Evolutionary conservation across 1,284 basidiomycete genomes (phyloP), one percentile per base, ranked within the genome.

Genomic region (Tremellales sp.): DNA sequence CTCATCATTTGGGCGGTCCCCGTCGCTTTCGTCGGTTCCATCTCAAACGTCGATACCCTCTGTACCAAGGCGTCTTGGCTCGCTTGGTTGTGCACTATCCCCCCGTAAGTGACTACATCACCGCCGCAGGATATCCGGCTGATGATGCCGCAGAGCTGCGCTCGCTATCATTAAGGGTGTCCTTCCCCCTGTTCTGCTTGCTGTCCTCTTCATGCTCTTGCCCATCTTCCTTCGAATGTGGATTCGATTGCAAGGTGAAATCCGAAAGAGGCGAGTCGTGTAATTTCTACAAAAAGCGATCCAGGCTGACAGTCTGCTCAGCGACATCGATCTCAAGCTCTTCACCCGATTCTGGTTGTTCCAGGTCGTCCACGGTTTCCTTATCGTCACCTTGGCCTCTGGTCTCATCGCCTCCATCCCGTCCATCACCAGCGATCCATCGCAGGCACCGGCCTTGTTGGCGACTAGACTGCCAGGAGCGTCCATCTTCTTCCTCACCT

Each of bases 401-500:
- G 92, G 92, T 51, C 79, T 95, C 48, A 78, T 89, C 47, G 77
- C 81, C 2, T 78, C 88, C 0, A 75, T 92, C 4, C 75, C 78
- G 2, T 61, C 75, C n/a, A 70, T 94, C 27, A 65, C 81, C 12
- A 69, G 81, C 40, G 78, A 84, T 60, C 84, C 86, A 0, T 72
- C 74, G 1, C 78, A 77, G 4, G 75, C 85, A 24, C 83, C 89
- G 0, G 77, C 72, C 0, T 71, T 86, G 7, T 77, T 95, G 39
- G 86, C 90, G 0, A 56, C 72, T 29, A 82, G 88, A 43, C 76
- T 98, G 18, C 94, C 94, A 0, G 71, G 79, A 51, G 87, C 90
- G 0, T 89, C 87, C 16, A 92, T 83, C 49, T 98, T 95, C 81
- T 97, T 97, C 84, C 77, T 97, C 44, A 92, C 89, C 74, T 92